Evolutionary conservation across 1,284 basidiomycete genomes (phyloP), one percentile per base, ranked within the genome.

Genomic region (Apiotrichum gracile): DNA sequence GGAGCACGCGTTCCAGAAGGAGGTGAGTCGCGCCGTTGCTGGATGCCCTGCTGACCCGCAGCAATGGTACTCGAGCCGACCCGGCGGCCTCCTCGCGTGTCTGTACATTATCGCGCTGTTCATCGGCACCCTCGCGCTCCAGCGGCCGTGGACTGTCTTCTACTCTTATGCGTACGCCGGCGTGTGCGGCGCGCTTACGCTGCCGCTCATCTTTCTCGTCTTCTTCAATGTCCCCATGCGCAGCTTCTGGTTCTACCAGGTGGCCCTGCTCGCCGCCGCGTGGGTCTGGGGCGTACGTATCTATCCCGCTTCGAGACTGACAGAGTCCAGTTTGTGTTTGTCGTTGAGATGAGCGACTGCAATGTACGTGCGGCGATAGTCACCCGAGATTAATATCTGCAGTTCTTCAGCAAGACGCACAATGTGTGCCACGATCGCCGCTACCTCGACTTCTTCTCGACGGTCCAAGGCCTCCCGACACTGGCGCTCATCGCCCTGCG

Each of bases 401-500:
- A 45, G 43, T 45, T 45, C 43, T 45, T 45, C 26, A 26, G 27
- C 6, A 26, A 39, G 35, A 16, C 35, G n/a, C 12, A 40, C 7
- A 42, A 47, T 17, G 7, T 12, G 7, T 52, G 52, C 42, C 31
- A 25, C 41, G 24, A 41, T 4, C 45, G 51, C 22, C 24, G 22
- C n/a, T 49, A 47, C 21, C 25, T 54, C 17, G 34, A 54, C 44
- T 25, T 55, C 22, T 49, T 52, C 34, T 49, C 47, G 0, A 29
- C 44, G 8, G 39, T 52, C 13, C 54, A 49, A 59, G 87, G 83
- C 13, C 71, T 87, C 22, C 87, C 87, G 63, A 84, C 83, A 0
- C 82, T 91, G 38, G 87, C 83, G 2, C 72, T 91, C 10, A 87
- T 91, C 64, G 87, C 86, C 3, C 70, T 91, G 49, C 82, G 84